These are phyloP conservation scores for Ogataea pini DNA, from an alignment of 805 yeast species.

Conservation along the genomic window DNA sequence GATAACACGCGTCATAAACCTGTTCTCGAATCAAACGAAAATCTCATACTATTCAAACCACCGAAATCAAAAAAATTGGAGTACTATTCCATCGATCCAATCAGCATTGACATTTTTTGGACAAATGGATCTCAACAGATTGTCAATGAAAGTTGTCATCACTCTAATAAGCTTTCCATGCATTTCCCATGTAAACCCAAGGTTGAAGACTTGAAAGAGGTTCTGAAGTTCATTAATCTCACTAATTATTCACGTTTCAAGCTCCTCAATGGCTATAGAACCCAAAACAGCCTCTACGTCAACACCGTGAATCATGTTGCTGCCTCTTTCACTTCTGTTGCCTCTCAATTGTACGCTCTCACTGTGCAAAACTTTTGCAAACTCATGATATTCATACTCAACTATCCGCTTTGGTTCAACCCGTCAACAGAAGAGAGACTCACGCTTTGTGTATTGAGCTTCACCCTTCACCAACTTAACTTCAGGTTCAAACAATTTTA, in stretches of 20 bases:
- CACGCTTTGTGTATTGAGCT: conserved; percentile 27
- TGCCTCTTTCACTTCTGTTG: conserved; percentile 4
- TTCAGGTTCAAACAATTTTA: conserved; percentile 73
- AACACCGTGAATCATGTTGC: neutral
- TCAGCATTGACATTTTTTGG: conserved; percentile 57
- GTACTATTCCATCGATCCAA: conserved; percentile 74
- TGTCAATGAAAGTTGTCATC: conserved; percentile 19
- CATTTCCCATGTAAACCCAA: conserved; percentile 22
- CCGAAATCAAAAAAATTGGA: conserved; percentile 74
- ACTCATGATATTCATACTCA: conserved; percentile 14
- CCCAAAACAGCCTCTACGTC: conserved; percentile 1
- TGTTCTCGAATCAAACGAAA: conserved; percentile 20
- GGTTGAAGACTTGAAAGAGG: conserved; percentile 27
- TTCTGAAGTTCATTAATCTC: conserved; percentile 33
- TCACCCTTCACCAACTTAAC: conserved; percentile 77
- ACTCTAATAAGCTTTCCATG: conserved; percentile 30
- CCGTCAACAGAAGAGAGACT: conserved; percentile 10
- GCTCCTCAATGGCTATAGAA: conserved; percentile 14
- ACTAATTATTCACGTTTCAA: conserved; percentile 30
- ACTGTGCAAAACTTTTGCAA: conserved; percentile 15
- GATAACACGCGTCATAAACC: conserved; percentile 20
- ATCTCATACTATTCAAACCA: conserved; percentile 58
- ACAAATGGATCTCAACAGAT: conserved; percentile 20
- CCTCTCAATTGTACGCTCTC: conserved; percentile 10
- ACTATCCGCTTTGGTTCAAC: conserved; percentile 15